phyloP scores from a whole-genome alignment of 1,284 basidiomycete species.

The Cryptococcus amylolentus region DNA sequence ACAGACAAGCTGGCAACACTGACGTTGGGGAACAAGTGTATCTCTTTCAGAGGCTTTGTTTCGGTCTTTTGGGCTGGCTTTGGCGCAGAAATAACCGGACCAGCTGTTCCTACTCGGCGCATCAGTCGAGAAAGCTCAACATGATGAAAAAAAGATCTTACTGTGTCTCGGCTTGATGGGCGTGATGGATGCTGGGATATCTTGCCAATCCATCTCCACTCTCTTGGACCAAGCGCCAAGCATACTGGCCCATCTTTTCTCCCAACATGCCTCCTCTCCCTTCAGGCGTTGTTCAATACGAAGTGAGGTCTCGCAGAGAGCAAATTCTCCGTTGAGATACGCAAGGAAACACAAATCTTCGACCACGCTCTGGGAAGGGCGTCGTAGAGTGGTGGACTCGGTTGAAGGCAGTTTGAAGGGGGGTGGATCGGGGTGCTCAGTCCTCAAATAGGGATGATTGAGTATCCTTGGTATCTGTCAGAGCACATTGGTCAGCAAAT shows the following conservation, averaged over 20 bases:
- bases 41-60: constrained; percentile 13
- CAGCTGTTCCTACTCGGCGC: background rate
- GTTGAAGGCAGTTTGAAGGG: constrained; percentile 21
- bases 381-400: constrained; percentile 13
- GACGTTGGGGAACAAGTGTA: constrained; percentile 29
- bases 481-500: background rate
- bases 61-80: background rate
- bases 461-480: constrained; percentile 40
- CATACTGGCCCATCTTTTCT: constrained; percentile 41
- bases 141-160: background rate
- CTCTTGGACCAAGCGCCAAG: constrained; percentile 28
- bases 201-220: constrained; percentile 36
- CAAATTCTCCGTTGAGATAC: constrained; percentile 28
- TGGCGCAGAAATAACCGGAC: background rate
- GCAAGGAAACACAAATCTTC: constrained; percentile 44
- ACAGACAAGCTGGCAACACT: background rate
- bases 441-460: constrained; percentile 33
- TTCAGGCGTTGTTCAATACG: constrained; percentile 26
- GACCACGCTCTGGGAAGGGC: constrained; percentile 21
- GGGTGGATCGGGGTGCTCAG: constrained; percentile 11
- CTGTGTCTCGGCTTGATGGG: constrained; percentile 9
- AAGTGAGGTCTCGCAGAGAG: constrained; percentile 30
- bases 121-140: background rate
- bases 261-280: constrained; percentile 35
- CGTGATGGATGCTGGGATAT: constrained; percentile 16